These are phyloP conservation scores for Laburnicola sp. DNA, from an alignment of 2,329 filamentous ascomycete genomes.

Conservation along the genomic window DNA sequence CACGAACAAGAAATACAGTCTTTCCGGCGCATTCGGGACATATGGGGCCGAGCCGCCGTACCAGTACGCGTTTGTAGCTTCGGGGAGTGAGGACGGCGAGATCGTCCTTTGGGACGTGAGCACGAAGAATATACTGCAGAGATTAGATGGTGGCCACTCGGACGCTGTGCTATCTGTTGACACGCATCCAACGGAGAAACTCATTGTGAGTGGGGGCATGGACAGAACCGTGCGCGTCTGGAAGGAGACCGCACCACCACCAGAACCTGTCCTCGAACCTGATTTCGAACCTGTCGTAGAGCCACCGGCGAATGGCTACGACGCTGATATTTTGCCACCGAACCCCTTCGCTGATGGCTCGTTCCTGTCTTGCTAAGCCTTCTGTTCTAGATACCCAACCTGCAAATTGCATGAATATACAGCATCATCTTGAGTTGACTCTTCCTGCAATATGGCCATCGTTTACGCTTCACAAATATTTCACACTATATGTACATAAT, in stretches of 20 bases:
- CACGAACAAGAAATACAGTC: slow-evolving; percentile 77
- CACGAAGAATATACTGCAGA: slow-evolving; percentile 80
- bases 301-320: slow-evolving; percentile 19
- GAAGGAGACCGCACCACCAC: slow-evolving; percentile 28
- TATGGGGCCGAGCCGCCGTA: slow-evolving; percentile 49
- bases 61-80: slow-evolving; percentile 67
- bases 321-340: slow-evolving; percentile 24
- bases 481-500: slow-evolving; percentile 16
- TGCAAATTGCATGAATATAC: neutral
- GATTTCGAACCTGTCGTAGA: neutral
- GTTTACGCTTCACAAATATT: neutral
- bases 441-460: neutral
- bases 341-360: slow-evolving; percentile 23
- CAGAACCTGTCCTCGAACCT: neutral
- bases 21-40: slow-evolving; percentile 81
- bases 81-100: slow-evolving; percentile 84
- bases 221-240: slow-evolving; percentile 66
- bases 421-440: slow-evolving; percentile 1
- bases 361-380: neutral
- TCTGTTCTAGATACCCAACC: slow-evolving; percentile 4
- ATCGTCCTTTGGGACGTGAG: slow-evolving; percentile 89
- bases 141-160: slow-evolving; percentile 55
- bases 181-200: slow-evolving; percentile 57
- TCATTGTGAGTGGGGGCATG: slow-evolving; percentile 64
- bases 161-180: slow-evolving; percentile 64